Conservation (phyloP, 345 rosid genomes). For the Hibiscus trionum region DNA sequence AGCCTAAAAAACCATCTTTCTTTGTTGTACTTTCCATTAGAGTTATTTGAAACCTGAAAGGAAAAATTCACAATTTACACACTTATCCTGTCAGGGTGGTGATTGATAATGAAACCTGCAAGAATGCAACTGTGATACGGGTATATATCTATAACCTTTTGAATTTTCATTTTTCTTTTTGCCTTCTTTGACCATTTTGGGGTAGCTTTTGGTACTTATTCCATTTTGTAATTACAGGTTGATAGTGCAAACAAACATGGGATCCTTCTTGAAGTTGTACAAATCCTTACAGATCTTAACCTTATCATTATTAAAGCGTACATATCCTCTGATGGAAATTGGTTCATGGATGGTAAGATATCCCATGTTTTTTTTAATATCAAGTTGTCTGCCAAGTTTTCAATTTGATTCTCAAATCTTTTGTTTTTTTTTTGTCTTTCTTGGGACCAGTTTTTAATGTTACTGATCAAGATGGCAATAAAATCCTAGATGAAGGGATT, state of each 20-base stretch:
- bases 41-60: background rate
- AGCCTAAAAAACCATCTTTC: background rate
- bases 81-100: constrained; percentile 55
- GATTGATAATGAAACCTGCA: constrained; percentile 86
- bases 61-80: background rate
- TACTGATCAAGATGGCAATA: constrained; percentile 80
- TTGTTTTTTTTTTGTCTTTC: background rate
- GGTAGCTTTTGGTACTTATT: constrained; percentile 12
- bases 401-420: background rate
- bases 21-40: background rate
- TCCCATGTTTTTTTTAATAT: background rate
- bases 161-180: background rate
- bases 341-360: constrained; percentile 95
- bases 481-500: constrained; percentile 63
- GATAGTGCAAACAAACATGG: constrained; percentile 94
- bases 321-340: constrained; percentile 91
- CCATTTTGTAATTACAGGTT: constrained; percentile 38
- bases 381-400: background rate
- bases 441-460: constrained; percentile 68
- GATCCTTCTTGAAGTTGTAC: constrained; percentile 91
- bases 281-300: constrained; percentile 86
- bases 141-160: constrained; percentile 30
- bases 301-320: constrained; percentile 78
- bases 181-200: background rate
- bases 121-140: constrained; percentile 76